phyloP scores from a whole-genome alignment of 2,329 filamentous ascomycete genomes.

The Hypoxylon sp. region DNA sequence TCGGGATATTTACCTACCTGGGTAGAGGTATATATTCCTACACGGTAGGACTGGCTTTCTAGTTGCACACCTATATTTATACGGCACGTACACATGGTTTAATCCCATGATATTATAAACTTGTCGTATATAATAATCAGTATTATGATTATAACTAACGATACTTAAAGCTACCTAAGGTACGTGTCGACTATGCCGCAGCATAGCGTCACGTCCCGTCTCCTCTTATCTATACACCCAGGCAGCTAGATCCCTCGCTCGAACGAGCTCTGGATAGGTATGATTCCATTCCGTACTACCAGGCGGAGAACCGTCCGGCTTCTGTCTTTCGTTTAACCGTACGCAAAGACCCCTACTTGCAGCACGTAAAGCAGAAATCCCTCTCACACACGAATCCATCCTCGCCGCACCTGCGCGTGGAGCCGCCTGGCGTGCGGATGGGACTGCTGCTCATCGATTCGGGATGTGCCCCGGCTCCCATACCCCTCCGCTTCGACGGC shows the following conservation, averaged over 20 bases:
- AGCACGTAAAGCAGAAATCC: slow-evolving; percentile 71
- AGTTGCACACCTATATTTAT: neutral
- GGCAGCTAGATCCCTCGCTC: neutral
- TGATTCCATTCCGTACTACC: neutral
- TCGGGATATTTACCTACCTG: too few relatives aligned
- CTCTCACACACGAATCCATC: slow-evolving; percentile 67
- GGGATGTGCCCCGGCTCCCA: slow-evolving; percentile 4
- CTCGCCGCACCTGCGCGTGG: slow-evolving; percentile 64
- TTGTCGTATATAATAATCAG: slow-evolving; percentile 4
- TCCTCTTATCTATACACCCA: neutral
- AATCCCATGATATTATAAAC: neutral
- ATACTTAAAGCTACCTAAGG: neutral
- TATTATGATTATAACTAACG: slow-evolving; percentile 7
- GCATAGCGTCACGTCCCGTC: too few relatives aligned
- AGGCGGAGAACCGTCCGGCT: neutral
- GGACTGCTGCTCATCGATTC: slow-evolving; percentile 44
- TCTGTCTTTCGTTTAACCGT: neutral
- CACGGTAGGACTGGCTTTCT: neutral
- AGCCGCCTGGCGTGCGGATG: slow-evolving; percentile 63
- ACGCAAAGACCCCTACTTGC: slow-evolving; percentile 48
- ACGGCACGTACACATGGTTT: neutral
- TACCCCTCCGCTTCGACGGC: slow-evolving; percentile 33
- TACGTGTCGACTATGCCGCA: neutral
- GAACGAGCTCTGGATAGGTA: neutral
- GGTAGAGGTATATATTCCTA: neutral